phyloP scores from a whole-genome alignment of 2,329 filamentous ascomycete genomes.

The Mycosphaerella sp. region DNA sequence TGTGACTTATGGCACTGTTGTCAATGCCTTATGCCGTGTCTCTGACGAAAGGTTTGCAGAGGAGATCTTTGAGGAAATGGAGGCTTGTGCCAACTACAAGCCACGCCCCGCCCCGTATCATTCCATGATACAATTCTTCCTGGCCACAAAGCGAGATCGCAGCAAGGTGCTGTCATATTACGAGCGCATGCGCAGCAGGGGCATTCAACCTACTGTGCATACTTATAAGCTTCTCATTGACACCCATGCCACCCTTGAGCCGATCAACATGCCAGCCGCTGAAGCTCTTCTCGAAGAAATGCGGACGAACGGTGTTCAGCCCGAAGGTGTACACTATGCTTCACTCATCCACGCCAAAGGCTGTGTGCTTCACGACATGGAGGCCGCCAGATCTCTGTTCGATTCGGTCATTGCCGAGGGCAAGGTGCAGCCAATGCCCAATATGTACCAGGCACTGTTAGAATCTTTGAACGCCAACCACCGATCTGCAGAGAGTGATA shows the following conservation, averaged over 20 bases:
- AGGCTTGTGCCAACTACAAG: conserved; percentile 98
- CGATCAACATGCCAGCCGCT: conserved; percentile 79
- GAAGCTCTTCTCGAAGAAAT: conserved; percentile 78
- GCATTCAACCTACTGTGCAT: conserved; percentile 86
- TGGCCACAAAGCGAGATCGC: conserved; percentile 95
- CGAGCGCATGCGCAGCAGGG: conserved; percentile 81
- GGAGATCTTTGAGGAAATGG: conserved; percentile 98
- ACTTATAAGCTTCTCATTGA: conserved; percentile 98
- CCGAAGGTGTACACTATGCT: conserved; percentile 92
- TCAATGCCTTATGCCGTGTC: conserved; percentile 94
- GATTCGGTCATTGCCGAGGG: conserved; percentile 67
- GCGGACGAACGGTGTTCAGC: conserved; percentile 62
- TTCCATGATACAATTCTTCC: conserved; percentile 99
- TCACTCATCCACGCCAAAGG: conserved; percentile 93
- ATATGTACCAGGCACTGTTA: conserved; percentile 92
- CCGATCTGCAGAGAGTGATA: conserved; percentile 63
- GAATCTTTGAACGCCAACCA: conserved; percentile 97
- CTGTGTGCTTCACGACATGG: conserved; percentile 87
- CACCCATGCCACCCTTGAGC: conserved; percentile 88
- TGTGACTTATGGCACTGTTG: conserved; percentile 95
- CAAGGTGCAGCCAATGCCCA: conserved; percentile 67
- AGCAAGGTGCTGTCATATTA: conserved; percentile 91
- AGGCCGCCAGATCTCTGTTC: conserved; percentile 73
- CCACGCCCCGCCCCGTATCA: conserved; percentile 95
- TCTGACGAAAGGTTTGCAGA: conserved; percentile 97